Evolutionary conservation across 495 filamentous ascomycete species (phyloP), one percentile per base, ranked within the genome.

Genomic region (Xylaria scruposa): DNA sequence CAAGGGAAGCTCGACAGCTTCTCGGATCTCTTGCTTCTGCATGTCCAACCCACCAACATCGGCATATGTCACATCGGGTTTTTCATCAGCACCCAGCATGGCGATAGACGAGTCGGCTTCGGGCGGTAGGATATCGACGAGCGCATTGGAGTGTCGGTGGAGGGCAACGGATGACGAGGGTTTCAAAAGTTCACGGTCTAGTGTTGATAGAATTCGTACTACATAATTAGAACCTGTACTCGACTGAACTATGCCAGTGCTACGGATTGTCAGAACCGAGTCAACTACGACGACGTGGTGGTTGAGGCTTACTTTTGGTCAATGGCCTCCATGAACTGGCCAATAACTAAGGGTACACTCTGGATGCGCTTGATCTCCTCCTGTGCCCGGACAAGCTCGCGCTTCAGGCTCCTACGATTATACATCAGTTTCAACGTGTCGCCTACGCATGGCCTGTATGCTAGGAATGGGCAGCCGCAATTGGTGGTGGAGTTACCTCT

Each of bases 311-410:
- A 98, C 95, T 98, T 99, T 80, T 99, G 97, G 83, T 99, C 96
- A 77, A 99, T 99, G 64, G 96, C 96, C 84, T 99, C 96, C 96
- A 99, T 99, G 81, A 99, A 99, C 84, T 99, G 96, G 61, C 96
- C 96, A 80, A 99, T 99, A 69, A 99, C 96, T 75, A 99, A 82
- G 3, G 96, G 96, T 40, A 99, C 96, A 82, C 94, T 97, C 82
- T 99, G 96, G 81, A 99, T 99, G 72, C 96, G 91, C 86, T 99
- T 99, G 84, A 99, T 99, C 85, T 99, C 96, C 82, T 99, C 96
- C 81, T 99, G 96, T 74, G 96, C 96, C 67, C 96, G 91, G 51
- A 99, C 95, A 40, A 99, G 89, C 85, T 99, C 96, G 75, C 97
- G 88, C 86, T 99, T 99, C 79, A 99, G 85, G 84, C 94, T 97